Conservation (phyloP, 345 rosid species). For the Eucalyptus grandis region DNA sequence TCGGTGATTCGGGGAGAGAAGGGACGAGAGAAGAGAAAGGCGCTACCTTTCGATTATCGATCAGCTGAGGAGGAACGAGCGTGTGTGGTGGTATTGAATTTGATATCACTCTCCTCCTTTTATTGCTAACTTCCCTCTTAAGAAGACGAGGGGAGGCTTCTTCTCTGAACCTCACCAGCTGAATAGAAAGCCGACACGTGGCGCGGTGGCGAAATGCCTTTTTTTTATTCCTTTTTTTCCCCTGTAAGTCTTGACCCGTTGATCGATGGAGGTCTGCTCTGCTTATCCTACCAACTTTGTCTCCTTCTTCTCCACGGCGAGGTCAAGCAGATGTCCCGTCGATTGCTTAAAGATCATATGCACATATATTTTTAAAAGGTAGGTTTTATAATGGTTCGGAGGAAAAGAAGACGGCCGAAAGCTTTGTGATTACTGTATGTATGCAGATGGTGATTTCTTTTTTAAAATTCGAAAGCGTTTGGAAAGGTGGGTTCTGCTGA, state of each 20-base stretch:
- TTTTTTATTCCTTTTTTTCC: not conserved
- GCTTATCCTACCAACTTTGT: not conserved
- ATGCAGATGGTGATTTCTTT: not conserved
- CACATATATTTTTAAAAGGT: not conserved
- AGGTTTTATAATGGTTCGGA: not conserved
- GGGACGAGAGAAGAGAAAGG: not conserved
- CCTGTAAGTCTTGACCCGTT: not conserved
- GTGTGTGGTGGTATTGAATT: not conserved
- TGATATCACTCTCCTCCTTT: not conserved
- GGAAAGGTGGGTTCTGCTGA: not conserved
- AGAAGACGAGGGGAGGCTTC: not conserved
- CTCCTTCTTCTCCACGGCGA: not conserved
- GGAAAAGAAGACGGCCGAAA: not conserved
- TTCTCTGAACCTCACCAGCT: not conserved
- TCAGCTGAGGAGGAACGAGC: not conserved
- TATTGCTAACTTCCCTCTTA: not conserved
- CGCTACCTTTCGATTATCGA: no score
- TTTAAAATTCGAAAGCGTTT: not conserved
- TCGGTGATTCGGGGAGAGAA: not conserved
- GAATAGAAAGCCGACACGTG: slow-evolving; percentile 12
- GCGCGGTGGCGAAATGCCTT: not conserved
- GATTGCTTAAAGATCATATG: not conserved
- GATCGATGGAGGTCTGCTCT: not conserved
- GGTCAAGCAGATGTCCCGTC: not conserved
- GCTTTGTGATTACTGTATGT: not conserved